Evolutionary conservation across 345 rosid genomes (phyloP).

Genomic region (Physaria fendleri): DNA sequence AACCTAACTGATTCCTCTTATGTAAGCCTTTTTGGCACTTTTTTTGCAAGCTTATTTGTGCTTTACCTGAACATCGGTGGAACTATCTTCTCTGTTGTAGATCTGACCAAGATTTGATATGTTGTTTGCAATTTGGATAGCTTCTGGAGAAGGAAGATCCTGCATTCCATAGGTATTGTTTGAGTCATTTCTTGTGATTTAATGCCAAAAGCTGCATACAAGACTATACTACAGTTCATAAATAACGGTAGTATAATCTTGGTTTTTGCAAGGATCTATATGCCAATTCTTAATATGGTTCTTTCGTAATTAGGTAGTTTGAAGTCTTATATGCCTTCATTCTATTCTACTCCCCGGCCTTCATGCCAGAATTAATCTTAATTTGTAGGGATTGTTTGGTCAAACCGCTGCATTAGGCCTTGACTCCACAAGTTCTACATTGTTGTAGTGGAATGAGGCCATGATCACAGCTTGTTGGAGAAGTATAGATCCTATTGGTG

Average conservation of each 20-base stretch:
- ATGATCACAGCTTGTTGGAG: constrained; percentile 93
- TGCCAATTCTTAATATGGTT: neutral
- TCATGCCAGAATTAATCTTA: neutral
- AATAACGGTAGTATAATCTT: neutral
- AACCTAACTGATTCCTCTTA: neutral
- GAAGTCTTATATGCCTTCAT: neutral
- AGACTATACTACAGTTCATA: neutral
- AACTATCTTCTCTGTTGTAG: constrained; percentile 74
- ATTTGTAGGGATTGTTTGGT: neutral
- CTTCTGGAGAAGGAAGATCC: constrained; percentile 92
- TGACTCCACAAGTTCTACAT: constrained; percentile 90
- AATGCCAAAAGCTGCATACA: constrained; percentile 3
- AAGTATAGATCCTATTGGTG: constrained; percentile 91
- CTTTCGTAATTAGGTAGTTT: neutral
- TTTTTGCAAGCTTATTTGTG: neutral
- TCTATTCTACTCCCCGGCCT: no score
- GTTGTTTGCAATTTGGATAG: constrained; percentile 69
- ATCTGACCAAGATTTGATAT: constrained; percentile 89
- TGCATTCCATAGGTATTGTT: constrained; percentile 29
- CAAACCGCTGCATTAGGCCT: constrained; percentile 59
- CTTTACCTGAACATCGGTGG: constrained; percentile 62
- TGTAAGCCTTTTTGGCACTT: neutral
- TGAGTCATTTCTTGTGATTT: neutral
- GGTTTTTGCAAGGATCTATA: constrained; percentile 2
- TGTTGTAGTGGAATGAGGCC: constrained; percentile 93